Evolutionary conservation across 192 early-diverging fungal species (phyloP).

Genomic region (Backusella mclennaniae): DNA sequence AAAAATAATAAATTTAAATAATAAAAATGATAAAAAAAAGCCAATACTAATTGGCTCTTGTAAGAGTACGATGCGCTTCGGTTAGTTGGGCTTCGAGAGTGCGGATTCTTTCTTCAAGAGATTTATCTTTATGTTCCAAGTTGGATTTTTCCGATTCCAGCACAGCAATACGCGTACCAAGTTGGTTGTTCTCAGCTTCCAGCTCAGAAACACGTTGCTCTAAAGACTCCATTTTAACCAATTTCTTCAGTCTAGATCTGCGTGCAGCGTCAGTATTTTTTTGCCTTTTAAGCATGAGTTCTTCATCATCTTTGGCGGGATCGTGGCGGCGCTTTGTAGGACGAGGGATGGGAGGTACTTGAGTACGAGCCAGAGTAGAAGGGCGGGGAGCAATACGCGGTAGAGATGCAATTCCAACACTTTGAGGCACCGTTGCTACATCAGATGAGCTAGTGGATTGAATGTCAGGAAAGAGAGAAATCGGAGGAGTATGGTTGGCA

Average conservation of each 20-base stretch:
- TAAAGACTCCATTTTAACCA: conserved; percentile 69
- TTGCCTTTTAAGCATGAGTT: conserved; percentile 40
- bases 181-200: conserved; percentile 68
- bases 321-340: conserved; percentile 9
- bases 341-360: conserved; percentile 3
- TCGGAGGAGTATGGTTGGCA: neutral
- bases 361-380: neutral
- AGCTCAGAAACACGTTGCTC: conserved; percentile 72
- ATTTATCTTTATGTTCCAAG: conserved; percentile 35
- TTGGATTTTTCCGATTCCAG: conserved; percentile 49
- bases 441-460: too few species aligned
- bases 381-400: conserved; percentile 8
- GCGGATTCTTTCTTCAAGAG: conserved; percentile 36
- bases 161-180: conserved; percentile 55
- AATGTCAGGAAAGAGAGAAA: conserved; percentile 18
- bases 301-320: conserved; percentile 17
- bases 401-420: neutral
- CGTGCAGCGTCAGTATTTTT: conserved; percentile 90
- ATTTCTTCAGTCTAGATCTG: conserved; percentile 81
- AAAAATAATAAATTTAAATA: too few species aligned
- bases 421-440: too few species aligned
- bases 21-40: neutral
- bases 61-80: conserved; percentile 36
- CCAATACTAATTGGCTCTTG: neutral
- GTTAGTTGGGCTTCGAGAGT: conserved; percentile 38